Percentiles rank a stretch among this genome's conserved stretches.
Evolutionary conservation across 768 basidiomycete species (phyloP).

Genomic region (Pisolithus sp.): DNA sequence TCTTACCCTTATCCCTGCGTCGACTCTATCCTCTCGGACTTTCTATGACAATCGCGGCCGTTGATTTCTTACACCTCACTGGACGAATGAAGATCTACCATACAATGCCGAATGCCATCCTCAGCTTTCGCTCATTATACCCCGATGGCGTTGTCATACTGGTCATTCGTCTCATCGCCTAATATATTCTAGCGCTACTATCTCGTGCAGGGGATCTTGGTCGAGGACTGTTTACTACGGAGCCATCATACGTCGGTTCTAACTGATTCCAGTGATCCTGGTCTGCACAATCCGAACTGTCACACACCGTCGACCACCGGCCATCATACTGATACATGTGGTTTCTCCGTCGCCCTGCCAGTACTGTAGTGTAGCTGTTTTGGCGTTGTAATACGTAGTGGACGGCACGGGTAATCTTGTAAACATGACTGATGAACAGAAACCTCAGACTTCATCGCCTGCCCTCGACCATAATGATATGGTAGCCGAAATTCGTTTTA

Average conservation of each 20-base stretch:
- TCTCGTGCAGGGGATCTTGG: background rate
- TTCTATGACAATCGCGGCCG: background rate
- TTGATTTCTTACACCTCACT: too few species aligned
- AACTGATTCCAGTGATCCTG: background rate
- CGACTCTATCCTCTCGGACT: background rate
- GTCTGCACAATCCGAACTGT: background rate
- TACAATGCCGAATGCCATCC: too few species aligned
- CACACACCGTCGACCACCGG: background rate
- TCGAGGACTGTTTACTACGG: background rate
- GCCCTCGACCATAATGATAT: conserved; percentile 89
- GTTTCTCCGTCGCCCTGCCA: background rate
- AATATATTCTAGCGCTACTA: background rate
- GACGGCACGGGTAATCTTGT: background rate
- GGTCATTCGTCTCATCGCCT: background rate
- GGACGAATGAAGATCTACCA: too few species aligned
- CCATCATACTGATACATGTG: background rate
- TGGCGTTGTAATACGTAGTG: background rate
- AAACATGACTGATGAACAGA: background rate
- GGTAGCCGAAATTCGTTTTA: conserved; percentile 81
- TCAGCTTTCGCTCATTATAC: background rate
- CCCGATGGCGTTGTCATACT: background rate
- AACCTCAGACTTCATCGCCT: conserved; percentile 39
- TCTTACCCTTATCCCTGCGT: background rate
- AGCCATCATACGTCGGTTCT: background rate
- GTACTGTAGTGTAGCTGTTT: background rate